Evolutionary conservation across 352 stramenopile genomes (phyloP).

Genomic region (Thraustochytrium striatum): DNA sequence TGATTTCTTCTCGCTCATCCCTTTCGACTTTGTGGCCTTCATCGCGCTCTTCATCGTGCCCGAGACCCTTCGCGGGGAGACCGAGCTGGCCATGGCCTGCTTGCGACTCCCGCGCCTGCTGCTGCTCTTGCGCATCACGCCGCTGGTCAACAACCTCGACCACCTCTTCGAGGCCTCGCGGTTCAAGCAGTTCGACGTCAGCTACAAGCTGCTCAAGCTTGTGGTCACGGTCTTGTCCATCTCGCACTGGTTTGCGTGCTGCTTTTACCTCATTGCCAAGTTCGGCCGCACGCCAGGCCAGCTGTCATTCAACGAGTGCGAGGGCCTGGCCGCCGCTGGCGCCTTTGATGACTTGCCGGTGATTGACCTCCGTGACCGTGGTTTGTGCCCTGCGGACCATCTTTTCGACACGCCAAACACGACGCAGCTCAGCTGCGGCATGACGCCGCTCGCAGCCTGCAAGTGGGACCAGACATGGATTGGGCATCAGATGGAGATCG

Average conservation of each 20-base stretch:
- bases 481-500: conserved; percentile 58
- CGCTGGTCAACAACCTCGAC: conserved; percentile 35
- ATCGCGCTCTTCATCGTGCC: background rate
- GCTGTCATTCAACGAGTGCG: background rate
- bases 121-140: conserved; percentile 6
- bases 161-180: conserved; percentile 29
- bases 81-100: conserved; percentile 18
- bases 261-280: conserved; percentile 44
- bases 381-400: background rate
- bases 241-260: conserved; percentile 41
- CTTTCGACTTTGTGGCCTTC: conserved; percentile 3
- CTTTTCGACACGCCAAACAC: background rate
- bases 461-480: conserved; percentile 59
- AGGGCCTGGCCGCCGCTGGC: background rate
- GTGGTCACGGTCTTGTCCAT: conserved; percentile 33
- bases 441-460: background rate
- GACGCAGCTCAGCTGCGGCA: conserved; percentile 31
- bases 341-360: background rate
- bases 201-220: conserved; percentile 37
- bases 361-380: background rate
- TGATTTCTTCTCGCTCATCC: background rate
- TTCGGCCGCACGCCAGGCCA: background rate
- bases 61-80: background rate
- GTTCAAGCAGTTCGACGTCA: conserved; percentile 12
- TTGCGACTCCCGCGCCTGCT: conserved; percentile 28